These are phyloP conservation scores for Juncus inflexus DNA, from an alignment of 176 grass and related monocot species.

Conservation along the genomic window DNA sequence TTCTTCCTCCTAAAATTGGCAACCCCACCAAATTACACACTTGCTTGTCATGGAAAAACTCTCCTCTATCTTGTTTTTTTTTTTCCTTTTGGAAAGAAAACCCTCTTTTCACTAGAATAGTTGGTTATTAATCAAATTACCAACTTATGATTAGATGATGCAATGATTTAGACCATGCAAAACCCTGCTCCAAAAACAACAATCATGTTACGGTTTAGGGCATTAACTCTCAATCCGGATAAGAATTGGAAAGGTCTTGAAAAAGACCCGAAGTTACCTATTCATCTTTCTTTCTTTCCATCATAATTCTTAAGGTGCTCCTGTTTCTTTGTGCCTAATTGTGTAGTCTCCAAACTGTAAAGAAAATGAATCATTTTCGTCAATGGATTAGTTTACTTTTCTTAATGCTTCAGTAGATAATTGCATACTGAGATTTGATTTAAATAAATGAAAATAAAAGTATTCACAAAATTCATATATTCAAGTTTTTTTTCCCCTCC, in stretches of 20 bases:
- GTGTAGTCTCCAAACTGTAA: neutral
- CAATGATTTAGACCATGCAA: constrained; percentile 25
- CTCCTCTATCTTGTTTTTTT: neutral
- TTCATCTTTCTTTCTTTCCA: constrained; percentile 17
- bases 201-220: constrained; percentile 14
- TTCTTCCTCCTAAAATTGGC: too few species aligned
- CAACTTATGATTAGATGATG: constrained; percentile 35
- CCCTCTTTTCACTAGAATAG: constrained; percentile 5
- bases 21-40: neutral
- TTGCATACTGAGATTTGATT: too few species aligned
- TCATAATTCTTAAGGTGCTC: neutral
- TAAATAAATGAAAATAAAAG: too few species aligned
- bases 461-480: too few species aligned
- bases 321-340: constrained; percentile 8
- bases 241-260: constrained; percentile 27
- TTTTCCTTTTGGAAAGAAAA: neutral
- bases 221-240: constrained; percentile 20
- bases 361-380: too few species aligned
- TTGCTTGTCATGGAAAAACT: neutral
- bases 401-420: too few species aligned
- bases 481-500: too few species aligned
- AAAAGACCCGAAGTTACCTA: constrained; percentile 4
- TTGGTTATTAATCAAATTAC: constrained; percentile 1
- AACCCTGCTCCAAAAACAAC: constrained; percentile 18
- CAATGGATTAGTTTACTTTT: too few species aligned